Percentiles rank a stretch among this genome's conserved stretches.
Evolutionary conservation across 2,329 filamentous ascomycete genomes (phyloP).

Genomic region (Thielaviopsis ethacetica): DNA sequence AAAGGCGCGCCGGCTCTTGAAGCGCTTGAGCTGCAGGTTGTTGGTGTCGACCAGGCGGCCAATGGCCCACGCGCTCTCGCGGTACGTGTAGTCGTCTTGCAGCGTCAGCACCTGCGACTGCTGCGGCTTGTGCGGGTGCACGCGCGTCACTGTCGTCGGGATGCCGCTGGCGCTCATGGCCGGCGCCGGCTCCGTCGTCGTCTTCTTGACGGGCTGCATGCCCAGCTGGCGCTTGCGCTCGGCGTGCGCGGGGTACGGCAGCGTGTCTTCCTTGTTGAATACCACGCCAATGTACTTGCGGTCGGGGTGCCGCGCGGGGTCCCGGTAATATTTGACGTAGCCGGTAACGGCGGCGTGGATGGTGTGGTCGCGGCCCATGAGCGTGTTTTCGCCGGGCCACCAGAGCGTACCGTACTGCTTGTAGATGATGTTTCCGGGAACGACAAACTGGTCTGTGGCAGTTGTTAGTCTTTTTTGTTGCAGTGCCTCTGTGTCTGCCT

Average conservation of each 20-base stretch:
- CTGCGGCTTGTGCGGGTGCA: constrained; percentile 24
- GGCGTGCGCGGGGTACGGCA: constrained; percentile 62
- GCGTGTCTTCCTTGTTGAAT: constrained; percentile 62
- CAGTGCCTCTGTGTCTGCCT: neutral
- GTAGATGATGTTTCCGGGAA: constrained; percentile 95
- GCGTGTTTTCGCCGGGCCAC: constrained; percentile 90
- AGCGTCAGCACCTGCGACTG: constrained; percentile 32
- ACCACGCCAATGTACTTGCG: constrained; percentile 90
- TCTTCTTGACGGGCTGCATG: constrained; percentile 38
- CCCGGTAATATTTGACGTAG: constrained; percentile 94
- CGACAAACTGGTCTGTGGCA: constrained; percentile 65
- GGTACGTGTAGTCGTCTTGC: constrained; percentile 39
- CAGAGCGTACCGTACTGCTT: constrained; percentile 88
- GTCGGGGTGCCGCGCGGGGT: constrained; percentile 65
- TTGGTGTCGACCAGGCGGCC: constrained; percentile 37
- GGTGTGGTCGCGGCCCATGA: constrained; percentile 90
- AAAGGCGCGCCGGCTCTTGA: constrained; percentile 33
- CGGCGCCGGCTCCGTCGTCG: constrained; percentile 19
- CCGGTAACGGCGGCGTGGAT: constrained; percentile 74
- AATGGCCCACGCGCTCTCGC: constrained; percentile 43
- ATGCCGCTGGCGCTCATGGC: constrained; percentile 30
- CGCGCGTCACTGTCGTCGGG: constrained; percentile 30
- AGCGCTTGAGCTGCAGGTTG: constrained; percentile 31
- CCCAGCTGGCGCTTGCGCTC: constrained; percentile 60
- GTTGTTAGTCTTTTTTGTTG: neutral